Evolutionary conservation across 768 basidiomycete genomes (phyloP).

Genomic region (Tricholomella constricta): DNA sequence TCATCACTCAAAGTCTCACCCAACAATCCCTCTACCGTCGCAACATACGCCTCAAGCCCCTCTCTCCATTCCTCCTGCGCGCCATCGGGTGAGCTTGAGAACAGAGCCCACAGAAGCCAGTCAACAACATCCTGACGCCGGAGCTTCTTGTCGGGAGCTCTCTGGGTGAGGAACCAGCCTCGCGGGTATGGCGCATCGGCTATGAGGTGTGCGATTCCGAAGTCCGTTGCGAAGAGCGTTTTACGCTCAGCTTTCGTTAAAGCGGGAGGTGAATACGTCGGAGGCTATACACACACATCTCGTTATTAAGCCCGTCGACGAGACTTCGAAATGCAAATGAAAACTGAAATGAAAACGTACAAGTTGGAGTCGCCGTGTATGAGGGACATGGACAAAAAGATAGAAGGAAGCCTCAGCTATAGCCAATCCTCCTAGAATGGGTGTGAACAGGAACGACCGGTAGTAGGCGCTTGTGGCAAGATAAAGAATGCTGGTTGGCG

Average conservation of each 20-base stretch:
- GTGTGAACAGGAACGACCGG: slow-evolving; percentile 27
- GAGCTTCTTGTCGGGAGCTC: slow-evolving; percentile 20
- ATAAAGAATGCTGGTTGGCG: slow-evolving; percentile 49
- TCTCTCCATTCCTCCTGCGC: not conserved
- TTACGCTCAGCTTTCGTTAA: slow-evolving; percentile 44
- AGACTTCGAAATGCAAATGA: too few species aligned
- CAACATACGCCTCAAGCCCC: not conserved
- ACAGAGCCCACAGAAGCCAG: slow-evolving; percentile 2
- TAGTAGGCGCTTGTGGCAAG: slow-evolving; percentile 28
- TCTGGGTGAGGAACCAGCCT: slow-evolving; percentile 55
- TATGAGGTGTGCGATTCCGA: slow-evolving; percentile 11
- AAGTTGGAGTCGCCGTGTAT: slow-evolving; percentile 47
- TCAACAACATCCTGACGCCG: slow-evolving; percentile 1
- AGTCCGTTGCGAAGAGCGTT: slow-evolving; percentile 42
- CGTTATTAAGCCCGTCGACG: not conserved
- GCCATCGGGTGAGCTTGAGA: not conserved
- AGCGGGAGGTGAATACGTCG: slow-evolving; percentile 34
- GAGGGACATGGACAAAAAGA: slow-evolving; percentile 48
- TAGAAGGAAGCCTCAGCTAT: slow-evolving; percentile 58
- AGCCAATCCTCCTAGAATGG: slow-evolving; percentile 36
- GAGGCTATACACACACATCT: slow-evolving; percentile 31
- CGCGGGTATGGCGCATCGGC: slow-evolving; percentile 35
- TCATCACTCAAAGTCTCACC: not conserved
- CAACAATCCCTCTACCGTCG: not conserved
- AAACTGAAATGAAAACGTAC: slow-evolving; percentile 30